These are phyloP conservation scores for Amphicarpaea edgeworthii DNA, from an alignment of 306 rosid genomes.

Conservation along the genomic window DNA sequence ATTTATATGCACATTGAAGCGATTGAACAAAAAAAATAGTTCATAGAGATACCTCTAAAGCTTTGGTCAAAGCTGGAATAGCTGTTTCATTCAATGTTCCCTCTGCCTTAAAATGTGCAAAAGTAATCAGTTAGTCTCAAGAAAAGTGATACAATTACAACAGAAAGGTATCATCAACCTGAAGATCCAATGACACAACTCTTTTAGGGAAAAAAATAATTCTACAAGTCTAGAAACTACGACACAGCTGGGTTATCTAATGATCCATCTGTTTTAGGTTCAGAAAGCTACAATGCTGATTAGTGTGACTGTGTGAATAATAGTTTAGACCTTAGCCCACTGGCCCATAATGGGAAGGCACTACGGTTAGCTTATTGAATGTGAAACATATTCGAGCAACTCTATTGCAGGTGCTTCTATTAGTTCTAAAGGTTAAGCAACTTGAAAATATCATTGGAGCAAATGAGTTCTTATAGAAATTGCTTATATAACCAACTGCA, in stretches of 20 bases:
- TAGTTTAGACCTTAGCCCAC: neutral
- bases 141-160: conserved; percentile 28
- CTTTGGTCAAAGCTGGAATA: conserved; percentile 65
- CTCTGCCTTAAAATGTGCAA: conserved; percentile 71
- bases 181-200: neutral
- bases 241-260: neutral
- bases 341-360: neutral
- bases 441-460: neutral
- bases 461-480: neutral
- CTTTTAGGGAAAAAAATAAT: neutral
- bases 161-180: neutral
- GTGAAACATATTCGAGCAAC: neutral
- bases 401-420: neutral
- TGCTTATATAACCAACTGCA: neutral
- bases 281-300: neutral
- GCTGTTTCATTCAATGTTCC: conserved; percentile 75
- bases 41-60: conserved; percentile 66
- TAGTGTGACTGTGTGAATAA: neutral
- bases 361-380: conserved; percentile 19
- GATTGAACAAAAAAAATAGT: conserved; percentile 3
- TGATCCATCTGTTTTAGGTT: neutral
- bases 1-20: conserved; percentile 22
- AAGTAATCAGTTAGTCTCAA: conserved; percentile 40
- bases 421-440: neutral
- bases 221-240: neutral